phyloP scores from a whole-genome alignment of 148 eudicot species.

The Heliamphora exappendiculata region DNA sequence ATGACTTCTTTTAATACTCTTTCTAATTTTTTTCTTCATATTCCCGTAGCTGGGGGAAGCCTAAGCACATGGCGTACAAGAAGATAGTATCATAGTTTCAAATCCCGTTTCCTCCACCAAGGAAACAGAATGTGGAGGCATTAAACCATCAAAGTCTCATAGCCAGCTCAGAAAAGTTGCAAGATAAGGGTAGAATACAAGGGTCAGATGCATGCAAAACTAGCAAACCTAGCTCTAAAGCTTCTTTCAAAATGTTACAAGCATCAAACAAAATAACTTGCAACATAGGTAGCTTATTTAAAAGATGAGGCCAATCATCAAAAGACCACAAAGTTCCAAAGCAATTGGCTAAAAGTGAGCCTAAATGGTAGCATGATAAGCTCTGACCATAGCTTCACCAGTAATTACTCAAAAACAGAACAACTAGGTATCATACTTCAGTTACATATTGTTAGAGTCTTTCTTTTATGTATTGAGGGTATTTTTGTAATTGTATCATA shows the following conservation, averaged over 20 bases:
- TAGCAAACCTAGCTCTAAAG: neutral
- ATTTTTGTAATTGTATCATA: too few relatives aligned
- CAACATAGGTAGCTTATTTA: too few relatives aligned
- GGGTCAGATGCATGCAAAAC: neutral
- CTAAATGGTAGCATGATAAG: neutral
- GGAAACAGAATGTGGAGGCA: neutral
- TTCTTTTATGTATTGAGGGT: too few relatives aligned
- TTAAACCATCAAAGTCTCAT: neutral
- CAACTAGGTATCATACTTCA: neutral
- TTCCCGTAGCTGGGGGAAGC: too few relatives aligned
- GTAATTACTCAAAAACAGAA: neutral
- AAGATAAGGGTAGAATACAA: neutral
- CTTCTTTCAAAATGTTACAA: neutral
- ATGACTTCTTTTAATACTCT: too few relatives aligned
- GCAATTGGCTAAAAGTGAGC: neutral
- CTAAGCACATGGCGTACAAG: neutral
- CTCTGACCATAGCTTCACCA: neutral
- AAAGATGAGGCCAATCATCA: neutral
- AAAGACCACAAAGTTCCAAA: neutral
- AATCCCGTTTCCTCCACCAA: constrained; percentile 1
- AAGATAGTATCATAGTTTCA: neutral
- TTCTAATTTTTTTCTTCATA: too few relatives aligned
- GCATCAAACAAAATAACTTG: neutral
- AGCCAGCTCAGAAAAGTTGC: neutral
- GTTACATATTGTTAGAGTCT: too few relatives aligned